Evolutionary conservation across 768 basidiomycete species (phyloP).

Genomic region (Hydnum rufescens): DNA sequence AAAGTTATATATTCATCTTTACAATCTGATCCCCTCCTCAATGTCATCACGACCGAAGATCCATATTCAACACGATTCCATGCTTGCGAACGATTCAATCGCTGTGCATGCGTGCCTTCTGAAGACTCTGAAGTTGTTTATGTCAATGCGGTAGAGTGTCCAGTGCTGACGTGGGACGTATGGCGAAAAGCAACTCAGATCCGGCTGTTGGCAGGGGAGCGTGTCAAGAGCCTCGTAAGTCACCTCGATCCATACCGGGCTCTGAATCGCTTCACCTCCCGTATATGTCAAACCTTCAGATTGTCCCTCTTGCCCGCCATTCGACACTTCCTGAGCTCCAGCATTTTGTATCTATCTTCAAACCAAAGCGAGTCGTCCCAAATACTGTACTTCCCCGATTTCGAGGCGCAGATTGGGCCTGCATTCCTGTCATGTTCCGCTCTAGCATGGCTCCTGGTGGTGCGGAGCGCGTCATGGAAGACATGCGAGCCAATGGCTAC

Average conservation of each 20-base stretch:
- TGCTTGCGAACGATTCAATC: conserved; percentile 71
- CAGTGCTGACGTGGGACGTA: conserved; percentile 30
- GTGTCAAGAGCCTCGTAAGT: conserved; percentile 41
- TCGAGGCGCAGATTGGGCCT: conserved; percentile 48
- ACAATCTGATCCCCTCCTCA: conserved; percentile 40
- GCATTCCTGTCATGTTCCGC: conserved; percentile 48
- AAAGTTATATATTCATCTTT: conserved; percentile 35
- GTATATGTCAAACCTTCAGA: too few species aligned
- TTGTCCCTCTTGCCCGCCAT: conserved; percentile 71
- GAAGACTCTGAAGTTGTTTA: conserved; percentile 48
- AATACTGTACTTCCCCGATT: conserved; percentile 36
- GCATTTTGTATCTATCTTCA: conserved; percentile 61
- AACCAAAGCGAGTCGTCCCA: conserved; percentile 55
- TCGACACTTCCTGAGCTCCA: conserved; percentile 76
- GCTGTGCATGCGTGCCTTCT: conserved; percentile 34
- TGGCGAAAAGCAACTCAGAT: conserved; percentile 26
- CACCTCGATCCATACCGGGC: not conserved
- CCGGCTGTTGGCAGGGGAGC: conserved; percentile 26
- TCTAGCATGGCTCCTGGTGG: conserved; percentile 28
- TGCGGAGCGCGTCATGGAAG: conserved; percentile 12
- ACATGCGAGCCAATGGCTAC: conserved; percentile 10
- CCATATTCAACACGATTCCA: conserved; percentile 60
- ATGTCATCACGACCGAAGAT: conserved; percentile 39
- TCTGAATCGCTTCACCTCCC: too few species aligned
- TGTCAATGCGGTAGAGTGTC: conserved; percentile 58